phyloP scores from a whole-genome alignment of 2,329 filamentous ascomycete species.

The Nigrograna mackinnonii region DNA sequence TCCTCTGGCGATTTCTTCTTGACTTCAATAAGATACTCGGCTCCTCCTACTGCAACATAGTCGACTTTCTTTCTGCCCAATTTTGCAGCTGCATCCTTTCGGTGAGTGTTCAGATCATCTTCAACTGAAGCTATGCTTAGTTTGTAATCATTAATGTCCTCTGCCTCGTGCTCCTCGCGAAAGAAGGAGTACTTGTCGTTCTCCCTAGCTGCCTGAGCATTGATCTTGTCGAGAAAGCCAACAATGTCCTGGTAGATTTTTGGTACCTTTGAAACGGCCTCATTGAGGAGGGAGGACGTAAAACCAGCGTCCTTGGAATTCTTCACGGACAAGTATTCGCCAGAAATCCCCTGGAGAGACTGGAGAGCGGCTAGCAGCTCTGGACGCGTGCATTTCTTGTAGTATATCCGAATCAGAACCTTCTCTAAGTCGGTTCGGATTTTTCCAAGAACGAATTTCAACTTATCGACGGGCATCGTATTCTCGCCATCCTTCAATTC shows the following conservation, averaged over 20 bases:
- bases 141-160: conserved; percentile 87
- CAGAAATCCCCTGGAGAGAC: conserved; percentile 78
- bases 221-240: conserved; percentile 81
- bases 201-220: conserved; percentile 76
- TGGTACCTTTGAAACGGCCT: conserved; percentile 76
- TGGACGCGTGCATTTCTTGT: conserved; percentile 89
- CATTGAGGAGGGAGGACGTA: conserved; percentile 67
- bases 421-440: conserved; percentile 86
- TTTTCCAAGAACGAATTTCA: conserved; percentile 71
- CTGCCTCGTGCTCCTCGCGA: conserved; percentile 81
- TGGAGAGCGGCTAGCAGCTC: conserved; percentile 87
- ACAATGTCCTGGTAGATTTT: conserved; percentile 74
- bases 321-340: conserved; percentile 72
- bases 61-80: conserved; percentile 72
- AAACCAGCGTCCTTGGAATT: conserved; percentile 72
- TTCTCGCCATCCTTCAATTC: conserved; percentile 75
- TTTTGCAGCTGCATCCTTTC: conserved; percentile 69
- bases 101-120: conserved; percentile 81
- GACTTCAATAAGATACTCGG: conserved; percentile 94
- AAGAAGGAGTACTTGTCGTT: conserved; percentile 97
- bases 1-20: conserved; percentile 70
- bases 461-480: conserved; percentile 69
- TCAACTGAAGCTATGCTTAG: conserved; percentile 93
- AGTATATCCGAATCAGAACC: conserved; percentile 93
- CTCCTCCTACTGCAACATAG: conserved; percentile 84